These are phyloP conservation scores for Sporothrix globosa DNA, from an alignment of 2,329 filamentous ascomycete species.

Conservation along the genomic window DNA sequence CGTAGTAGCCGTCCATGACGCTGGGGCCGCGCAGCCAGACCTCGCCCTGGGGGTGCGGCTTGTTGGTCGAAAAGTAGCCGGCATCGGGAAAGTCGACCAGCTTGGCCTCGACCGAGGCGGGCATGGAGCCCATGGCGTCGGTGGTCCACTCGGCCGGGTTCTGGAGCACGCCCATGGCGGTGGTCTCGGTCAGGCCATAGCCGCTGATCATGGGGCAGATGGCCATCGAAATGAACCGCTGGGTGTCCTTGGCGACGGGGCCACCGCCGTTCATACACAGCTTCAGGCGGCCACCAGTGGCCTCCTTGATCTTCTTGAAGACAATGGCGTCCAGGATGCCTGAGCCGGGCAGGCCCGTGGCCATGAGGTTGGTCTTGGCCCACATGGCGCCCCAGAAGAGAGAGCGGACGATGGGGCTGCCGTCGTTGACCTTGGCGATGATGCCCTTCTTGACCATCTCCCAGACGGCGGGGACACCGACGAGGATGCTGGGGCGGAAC, in stretches of 20 bases:
- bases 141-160: conserved; percentile 80
- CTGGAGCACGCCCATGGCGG: conserved; percentile 73
- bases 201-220: conserved; percentile 89
- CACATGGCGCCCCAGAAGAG: conserved; percentile 69
- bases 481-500: conserved; percentile 78
- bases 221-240: conserved; percentile 84
- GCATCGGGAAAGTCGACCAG: conserved; percentile 84
- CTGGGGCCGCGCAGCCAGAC: conserved; percentile 81
- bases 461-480: conserved; percentile 88
- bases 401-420: conserved; percentile 68
- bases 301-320: conserved; percentile 90
- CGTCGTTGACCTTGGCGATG: conserved; percentile 71
- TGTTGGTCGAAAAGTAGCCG: conserved; percentile 76
- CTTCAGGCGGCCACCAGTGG: conserved; percentile 78
- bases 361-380: conserved; percentile 56
- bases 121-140: conserved; percentile 71
- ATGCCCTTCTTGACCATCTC: conserved; percentile 93
- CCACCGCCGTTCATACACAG: conserved; percentile 86
- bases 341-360: conserved; percentile 64
- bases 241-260: conserved; percentile 81
- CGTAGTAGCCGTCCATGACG: conserved; percentile 73
- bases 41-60: conserved; percentile 77
- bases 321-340: conserved; percentile 75
- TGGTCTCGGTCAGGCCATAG: conserved; percentile 85
- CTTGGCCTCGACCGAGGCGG: conserved; percentile 76